These are phyloP conservation scores for Guadua angustifolia DNA, from an alignment of 176 grass and related monocot genomes.

Conservation along the genomic window DNA sequence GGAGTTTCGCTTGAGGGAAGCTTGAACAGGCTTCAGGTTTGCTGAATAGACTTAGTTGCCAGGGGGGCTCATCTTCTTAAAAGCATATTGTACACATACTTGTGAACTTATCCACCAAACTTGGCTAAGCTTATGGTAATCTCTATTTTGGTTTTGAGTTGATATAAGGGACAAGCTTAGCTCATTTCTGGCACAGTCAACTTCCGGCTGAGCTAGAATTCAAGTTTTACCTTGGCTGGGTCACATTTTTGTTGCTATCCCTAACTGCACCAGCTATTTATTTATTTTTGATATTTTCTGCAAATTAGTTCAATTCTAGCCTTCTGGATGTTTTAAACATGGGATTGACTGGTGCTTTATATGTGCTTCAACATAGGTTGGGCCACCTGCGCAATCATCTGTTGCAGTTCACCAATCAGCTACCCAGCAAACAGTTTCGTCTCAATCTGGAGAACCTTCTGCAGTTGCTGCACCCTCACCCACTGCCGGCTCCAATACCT, in stretches of 20 bases:
- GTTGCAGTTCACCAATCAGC: constrained; percentile 48
- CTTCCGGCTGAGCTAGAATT: neutral
- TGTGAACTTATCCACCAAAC: constrained; percentile 1
- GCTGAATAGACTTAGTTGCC: neutral
- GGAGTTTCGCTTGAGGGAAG: neutral
- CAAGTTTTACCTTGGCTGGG: constrained; percentile 30
- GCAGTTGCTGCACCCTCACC: constrained; percentile 55
- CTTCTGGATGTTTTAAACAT: constrained; percentile 20
- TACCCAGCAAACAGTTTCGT: constrained; percentile 54
- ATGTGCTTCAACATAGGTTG: constrained; percentile 55
- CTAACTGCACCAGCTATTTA: neutral
- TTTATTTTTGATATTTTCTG: neutral
- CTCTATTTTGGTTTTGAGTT: neutral
- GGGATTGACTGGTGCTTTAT: neutral
- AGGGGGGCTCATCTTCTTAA: neutral
- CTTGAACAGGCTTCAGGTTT: neutral
- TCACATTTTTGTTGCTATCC: constrained; percentile 31
- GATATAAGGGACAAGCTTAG: neutral
- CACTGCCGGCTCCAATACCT: constrained; percentile 47
- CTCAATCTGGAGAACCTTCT: constrained; percentile 63
- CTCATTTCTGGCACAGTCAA: constrained; percentile 9
- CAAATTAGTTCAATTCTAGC: constrained; percentile 1
- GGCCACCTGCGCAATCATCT: constrained; percentile 44
- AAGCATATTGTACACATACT: neutral
- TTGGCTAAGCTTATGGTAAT: neutral